These are phyloP conservation scores for Aspergillus sparsus DNA, from an alignment of 495 filamentous ascomycete genomes.

Conservation along the genomic window DNA sequence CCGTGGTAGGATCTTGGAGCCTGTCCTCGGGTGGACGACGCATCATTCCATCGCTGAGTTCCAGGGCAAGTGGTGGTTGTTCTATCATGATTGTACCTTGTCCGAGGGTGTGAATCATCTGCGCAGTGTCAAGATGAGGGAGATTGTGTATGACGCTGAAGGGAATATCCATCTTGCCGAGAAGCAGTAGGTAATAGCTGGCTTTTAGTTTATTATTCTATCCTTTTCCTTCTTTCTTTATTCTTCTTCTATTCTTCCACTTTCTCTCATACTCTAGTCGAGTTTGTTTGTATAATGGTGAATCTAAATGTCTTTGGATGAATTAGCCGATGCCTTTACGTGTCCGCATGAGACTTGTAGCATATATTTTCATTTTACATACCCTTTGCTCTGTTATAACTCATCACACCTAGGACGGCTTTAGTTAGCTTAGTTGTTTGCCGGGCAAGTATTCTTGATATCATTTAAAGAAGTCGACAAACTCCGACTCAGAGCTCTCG, in stretches of 20 bases:
- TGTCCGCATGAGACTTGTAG: too few species aligned
- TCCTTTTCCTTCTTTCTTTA: background rate
- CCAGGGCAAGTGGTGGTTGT: slow-evolving; percentile 66
- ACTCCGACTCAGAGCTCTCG: background rate
- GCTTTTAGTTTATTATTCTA: background rate
- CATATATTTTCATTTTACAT: too few species aligned
- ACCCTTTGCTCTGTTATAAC: too few species aligned
- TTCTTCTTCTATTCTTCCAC: too few species aligned
- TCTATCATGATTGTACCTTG: slow-evolving; percentile 70
- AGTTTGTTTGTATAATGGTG: too few species aligned
- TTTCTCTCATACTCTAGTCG: too few species aligned
- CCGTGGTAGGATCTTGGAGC: slow-evolving; percentile 67
- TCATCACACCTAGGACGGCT: too few species aligned
- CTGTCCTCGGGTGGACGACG: slow-evolving; percentile 76
- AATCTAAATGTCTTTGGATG: too few species aligned
- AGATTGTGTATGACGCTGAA: slow-evolving; percentile 67
- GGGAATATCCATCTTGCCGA: slow-evolving; percentile 53
- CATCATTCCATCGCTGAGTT: slow-evolving; percentile 78
- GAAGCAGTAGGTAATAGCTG: background rate
- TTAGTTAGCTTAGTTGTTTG: too few species aligned
- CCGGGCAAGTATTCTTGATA: too few species aligned
- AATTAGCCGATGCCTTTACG: too few species aligned
- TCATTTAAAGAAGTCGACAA: background rate
- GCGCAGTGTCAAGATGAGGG: slow-evolving; percentile 67
- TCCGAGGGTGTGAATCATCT: slow-evolving; percentile 64